Evolutionary conservation across 2,329 filamentous ascomycete genomes (phyloP).

Genomic region (Coniochaeta hoffmannii): DNA sequence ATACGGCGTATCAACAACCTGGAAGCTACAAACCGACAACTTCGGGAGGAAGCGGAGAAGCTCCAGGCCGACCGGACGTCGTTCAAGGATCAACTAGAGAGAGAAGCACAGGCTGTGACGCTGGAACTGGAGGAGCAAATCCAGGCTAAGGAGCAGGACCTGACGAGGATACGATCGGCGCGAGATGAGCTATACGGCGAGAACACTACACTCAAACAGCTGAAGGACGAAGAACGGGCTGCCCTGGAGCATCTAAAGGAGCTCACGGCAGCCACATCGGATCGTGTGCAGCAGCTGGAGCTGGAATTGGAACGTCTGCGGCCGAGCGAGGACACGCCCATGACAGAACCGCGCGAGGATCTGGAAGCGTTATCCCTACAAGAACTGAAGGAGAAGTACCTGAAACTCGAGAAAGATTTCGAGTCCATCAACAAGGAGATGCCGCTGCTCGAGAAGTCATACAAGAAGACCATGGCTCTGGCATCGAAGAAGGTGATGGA

Average conservation of each 20-base stretch:
- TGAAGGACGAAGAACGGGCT: constrained; percentile 66
- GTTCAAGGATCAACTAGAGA: constrained; percentile 74
- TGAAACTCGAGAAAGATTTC: constrained; percentile 71
- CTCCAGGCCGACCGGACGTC: constrained; percentile 76
- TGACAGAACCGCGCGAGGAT: constrained; percentile 35
- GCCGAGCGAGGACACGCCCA: constrained; percentile 37
- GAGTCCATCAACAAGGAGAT: constrained; percentile 80
- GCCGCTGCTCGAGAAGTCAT: constrained; percentile 82
- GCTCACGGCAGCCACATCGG: constrained; percentile 69
- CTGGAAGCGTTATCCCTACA: constrained; percentile 57
- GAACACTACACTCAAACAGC: constrained; percentile 68
- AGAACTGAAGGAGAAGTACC: constrained; percentile 66
- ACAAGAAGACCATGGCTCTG: constrained; percentile 78
- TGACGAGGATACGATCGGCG: constrained; percentile 75
- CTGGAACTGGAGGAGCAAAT: constrained; percentile 78
- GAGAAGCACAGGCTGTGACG: constrained; percentile 65
- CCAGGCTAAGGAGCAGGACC: constrained; percentile 71
- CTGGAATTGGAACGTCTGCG: constrained; percentile 69
- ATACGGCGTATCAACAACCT: constrained; percentile 88
- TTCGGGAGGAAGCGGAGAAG: constrained; percentile 80
- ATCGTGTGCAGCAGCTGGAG: constrained; percentile 75
- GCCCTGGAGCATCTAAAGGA: constrained; percentile 72
- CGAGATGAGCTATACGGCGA: constrained; percentile 84
- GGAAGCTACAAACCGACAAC: constrained; percentile 77
- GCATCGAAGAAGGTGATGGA: constrained; percentile 84